Percentiles rank a stretch among this genome's conserved stretches.
Conservation (phyloP, 2,329 filamentous ascomycete species). For the Neonectria faginata region DNA sequence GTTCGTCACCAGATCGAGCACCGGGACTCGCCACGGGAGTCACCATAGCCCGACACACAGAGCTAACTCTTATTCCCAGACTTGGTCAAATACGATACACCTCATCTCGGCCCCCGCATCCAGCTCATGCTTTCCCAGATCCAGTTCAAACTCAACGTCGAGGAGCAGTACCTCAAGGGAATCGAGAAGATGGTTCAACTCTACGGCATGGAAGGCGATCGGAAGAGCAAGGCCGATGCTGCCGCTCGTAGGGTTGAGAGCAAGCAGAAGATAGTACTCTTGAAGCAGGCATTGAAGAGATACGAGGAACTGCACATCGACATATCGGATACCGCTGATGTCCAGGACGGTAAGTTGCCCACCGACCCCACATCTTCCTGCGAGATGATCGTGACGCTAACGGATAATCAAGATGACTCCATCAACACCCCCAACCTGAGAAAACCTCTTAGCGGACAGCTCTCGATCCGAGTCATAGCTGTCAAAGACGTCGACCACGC, state of each 20-base stretch:
- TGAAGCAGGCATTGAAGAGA: slow-evolving; percentile 95
- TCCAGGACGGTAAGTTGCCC: slow-evolving; percentile 76
- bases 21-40: slow-evolving; percentile 3
- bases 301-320: slow-evolving; percentile 98
- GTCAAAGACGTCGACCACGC: slow-evolving; percentile 97
- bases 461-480: slow-evolving; percentile 86
- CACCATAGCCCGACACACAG: slow-evolving; percentile 7
- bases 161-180: slow-evolving; percentile 98
- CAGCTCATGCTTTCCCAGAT: slow-evolving; percentile 99
- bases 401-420: slow-evolving; percentile 79
- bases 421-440: slow-evolving; percentile 94
- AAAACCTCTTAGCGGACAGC: slow-evolving; percentile 92
- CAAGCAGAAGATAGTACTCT: slow-evolving; percentile 95
- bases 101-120: slow-evolving; percentile 94
- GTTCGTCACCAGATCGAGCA: slow-evolving; percentile 63
- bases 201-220: slow-evolving; percentile 96
- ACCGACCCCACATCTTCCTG: background rate
- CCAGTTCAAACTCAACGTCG: slow-evolving; percentile 98
- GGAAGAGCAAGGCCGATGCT: slow-evolving; percentile 94
- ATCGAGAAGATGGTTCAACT: slow-evolving; percentile 99
- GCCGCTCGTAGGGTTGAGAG: slow-evolving; percentile 91
- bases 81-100: slow-evolving; percentile 98
- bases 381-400: slow-evolving; percentile 32
- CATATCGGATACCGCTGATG: slow-evolving; percentile 78
- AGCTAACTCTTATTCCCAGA: slow-evolving; percentile 65